Evolutionary conservation across 345 rosid species (phyloP), one percentile per base, ranked within the genome.

Genomic region (Tarenaya hassleriana): DNA sequence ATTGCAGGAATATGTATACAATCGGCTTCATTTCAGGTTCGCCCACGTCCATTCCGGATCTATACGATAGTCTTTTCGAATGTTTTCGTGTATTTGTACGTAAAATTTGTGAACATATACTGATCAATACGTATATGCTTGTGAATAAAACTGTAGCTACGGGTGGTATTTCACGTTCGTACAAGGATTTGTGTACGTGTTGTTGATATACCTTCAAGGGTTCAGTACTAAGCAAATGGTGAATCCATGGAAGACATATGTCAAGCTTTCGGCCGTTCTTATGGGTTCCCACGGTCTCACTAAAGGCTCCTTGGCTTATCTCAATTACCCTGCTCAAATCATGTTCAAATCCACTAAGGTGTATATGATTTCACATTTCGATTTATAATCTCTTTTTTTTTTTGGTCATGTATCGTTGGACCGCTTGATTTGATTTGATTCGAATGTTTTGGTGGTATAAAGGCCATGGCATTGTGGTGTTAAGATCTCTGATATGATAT

Each of bases 291-390:
- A 82, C 73, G 96, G 96, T 32, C 71, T 87, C 43, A 87, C 94
- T 40, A 87, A 87, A 59, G 85, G 90, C 19, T 87, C 94, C 4
- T 69, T 87, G 64, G 90, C 96, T 59, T 87, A 75, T 65, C 96
- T 87, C 20, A 87, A 87, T 61, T 87, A 87, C 66, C 94, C 96
- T 16, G 94, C 90, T 12, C 96, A 87, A 54, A 81, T 87, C 68
- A 87, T 87, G 94, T 87, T 84, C 74, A 87, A 87, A 61, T 87
- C 96, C 64, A 87, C 96, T 8, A 87, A 87, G 90, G 96, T 81
- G 69, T 39, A 35, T 62, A 11, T 41, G 1, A 16, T 5, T 7
- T 5, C 3, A 11, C 1, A 18, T 19, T 24, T 50, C 10, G 0
- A 29, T 7, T 1, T 11, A 12, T 24, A 2, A 24, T 24, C 2